phyloP scores from a whole-genome alignment of 2,329 filamentous ascomycete genomes.

The Eutypa lata region DNA sequence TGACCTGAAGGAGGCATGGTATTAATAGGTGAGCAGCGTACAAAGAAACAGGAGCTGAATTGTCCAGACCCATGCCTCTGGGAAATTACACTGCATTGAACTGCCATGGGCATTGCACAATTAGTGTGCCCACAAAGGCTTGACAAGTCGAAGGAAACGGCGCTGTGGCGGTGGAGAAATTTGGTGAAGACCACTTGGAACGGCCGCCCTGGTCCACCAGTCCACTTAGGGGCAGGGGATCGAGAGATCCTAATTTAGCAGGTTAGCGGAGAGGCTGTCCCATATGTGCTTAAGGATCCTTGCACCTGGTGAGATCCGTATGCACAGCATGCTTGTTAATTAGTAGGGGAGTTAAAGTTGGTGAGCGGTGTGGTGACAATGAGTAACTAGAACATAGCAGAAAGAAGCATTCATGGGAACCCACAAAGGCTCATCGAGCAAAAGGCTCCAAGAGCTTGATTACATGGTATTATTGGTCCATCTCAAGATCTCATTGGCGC shows the following conservation, averaged over 20 bases:
- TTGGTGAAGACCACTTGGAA: conserved; percentile 8
- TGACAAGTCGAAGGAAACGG: background rate
- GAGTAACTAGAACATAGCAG: background rate
- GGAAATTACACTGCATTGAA: conserved; percentile 29
- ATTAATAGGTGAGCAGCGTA: conserved; percentile 41
- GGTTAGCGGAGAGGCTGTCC: background rate
- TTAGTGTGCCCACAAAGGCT: conserved; percentile 13
- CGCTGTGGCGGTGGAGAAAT: conserved; percentile 13
- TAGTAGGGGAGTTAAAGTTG: background rate
- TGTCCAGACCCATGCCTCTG: conserved; percentile 14
- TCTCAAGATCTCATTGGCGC: background rate
- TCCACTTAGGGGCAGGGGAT: background rate
- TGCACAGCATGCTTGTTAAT: background rate
- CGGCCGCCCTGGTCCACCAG: background rate
- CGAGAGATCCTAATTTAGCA: background rate
- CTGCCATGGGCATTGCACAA: conserved; percentile 13
- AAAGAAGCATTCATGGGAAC: background rate
- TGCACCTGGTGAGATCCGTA: background rate
- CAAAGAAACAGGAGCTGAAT: conserved; percentile 26
- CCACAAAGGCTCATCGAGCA: background rate
- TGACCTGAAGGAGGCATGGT: conserved; percentile 33
- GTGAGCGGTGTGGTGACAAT: background rate
- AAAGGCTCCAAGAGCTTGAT: too few relatives aligned
- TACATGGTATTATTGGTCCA: background rate
- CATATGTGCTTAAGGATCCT: background rate